Percentiles rank a stretch among this genome's conserved stretches.
Conservation (phyloP, 2,329 filamentous ascomycete genomes). For the Monosporascus sp. region DNA sequence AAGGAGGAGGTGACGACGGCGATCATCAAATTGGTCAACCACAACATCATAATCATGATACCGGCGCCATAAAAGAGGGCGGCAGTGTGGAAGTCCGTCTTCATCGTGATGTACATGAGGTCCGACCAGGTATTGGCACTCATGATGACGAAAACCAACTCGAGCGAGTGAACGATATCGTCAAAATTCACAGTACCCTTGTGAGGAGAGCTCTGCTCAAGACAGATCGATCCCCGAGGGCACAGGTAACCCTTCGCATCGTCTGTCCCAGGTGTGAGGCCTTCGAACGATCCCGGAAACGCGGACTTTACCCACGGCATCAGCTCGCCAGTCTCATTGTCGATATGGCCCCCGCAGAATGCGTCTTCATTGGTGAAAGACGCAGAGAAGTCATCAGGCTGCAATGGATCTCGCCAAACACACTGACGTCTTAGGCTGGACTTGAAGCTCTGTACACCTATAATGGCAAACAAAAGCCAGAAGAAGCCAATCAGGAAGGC, state of each 20-base stretch:
- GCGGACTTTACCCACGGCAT: slow-evolving; percentile 62
- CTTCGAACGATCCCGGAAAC: slow-evolving; percentile 30
- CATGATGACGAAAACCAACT: slow-evolving; percentile 97
- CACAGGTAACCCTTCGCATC: slow-evolving; percentile 82
- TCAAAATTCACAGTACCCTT: slow-evolving; percentile 90
- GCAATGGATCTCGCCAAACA: slow-evolving; percentile 65
- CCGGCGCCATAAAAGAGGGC: slow-evolving; percentile 70
- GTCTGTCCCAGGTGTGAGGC: slow-evolving; percentile 45
- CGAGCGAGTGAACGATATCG: slow-evolving; percentile 85
- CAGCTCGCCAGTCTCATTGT: slow-evolving; percentile 49
- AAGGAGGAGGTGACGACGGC: slow-evolving; percentile 98
- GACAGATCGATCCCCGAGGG: slow-evolving; percentile 74
- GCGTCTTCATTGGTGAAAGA: slow-evolving; percentile 61
- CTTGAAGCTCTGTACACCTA: slow-evolving; percentile 95
- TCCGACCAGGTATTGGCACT: slow-evolving; percentile 96
- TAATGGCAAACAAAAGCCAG: slow-evolving; percentile 94
- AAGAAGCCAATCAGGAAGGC: slow-evolving; percentile 95
- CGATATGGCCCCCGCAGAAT: slow-evolving; percentile 81
- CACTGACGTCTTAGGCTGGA: slow-evolving; percentile 72
- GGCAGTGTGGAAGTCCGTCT: slow-evolving; percentile 84
- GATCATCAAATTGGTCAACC: slow-evolving; percentile 91
- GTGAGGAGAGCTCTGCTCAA: slow-evolving; percentile 73
- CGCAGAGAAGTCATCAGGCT: slow-evolving; percentile 48
- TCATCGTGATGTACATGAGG: slow-evolving; percentile 86
- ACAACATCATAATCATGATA: slow-evolving; percentile 90